phyloP scores from a whole-genome alignment of 257 asterid species.

The Ligustrum vulgare region DNA sequence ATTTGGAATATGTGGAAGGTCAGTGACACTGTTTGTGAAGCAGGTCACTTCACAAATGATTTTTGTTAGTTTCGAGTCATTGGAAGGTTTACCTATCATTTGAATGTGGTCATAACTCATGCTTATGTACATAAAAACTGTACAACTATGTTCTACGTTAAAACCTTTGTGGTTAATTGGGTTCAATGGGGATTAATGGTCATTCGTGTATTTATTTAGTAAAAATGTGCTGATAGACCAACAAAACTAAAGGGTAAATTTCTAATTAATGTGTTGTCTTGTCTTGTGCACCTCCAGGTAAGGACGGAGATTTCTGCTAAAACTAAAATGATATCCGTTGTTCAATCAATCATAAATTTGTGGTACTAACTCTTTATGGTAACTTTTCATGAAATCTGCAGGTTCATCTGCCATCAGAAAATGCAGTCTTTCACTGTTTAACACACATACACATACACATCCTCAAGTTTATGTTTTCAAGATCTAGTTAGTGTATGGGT shows the following conservation, averaged over 20 bases:
- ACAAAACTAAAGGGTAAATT: not conserved
- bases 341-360: not conserved
- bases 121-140: not conserved
- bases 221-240: not conserved
- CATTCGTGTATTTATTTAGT: not conserved
- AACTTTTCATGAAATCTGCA: not conserved
- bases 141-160: not conserved
- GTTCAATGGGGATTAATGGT: not conserved
- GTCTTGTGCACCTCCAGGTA: not conserved
- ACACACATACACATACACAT: not conserved
- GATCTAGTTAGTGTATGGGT: constrained; percentile 5
- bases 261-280: not conserved
- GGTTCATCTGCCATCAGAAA: not conserved
- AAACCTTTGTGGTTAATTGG: not conserved
- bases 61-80: not conserved
- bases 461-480: constrained; percentile 9
- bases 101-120: not conserved
- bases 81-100: not conserved
- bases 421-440: not conserved
- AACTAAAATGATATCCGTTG: not conserved
- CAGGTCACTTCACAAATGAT: not conserved
- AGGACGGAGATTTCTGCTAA: not conserved
- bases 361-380: not conserved
- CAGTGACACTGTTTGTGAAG: not conserved
- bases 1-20: not conserved